Percentiles rank a stretch among this genome's conserved stretches.
phyloP scores from a whole-genome alignment of 495 filamentous ascomycete genomes.

The Niebla homalea region DNA sequence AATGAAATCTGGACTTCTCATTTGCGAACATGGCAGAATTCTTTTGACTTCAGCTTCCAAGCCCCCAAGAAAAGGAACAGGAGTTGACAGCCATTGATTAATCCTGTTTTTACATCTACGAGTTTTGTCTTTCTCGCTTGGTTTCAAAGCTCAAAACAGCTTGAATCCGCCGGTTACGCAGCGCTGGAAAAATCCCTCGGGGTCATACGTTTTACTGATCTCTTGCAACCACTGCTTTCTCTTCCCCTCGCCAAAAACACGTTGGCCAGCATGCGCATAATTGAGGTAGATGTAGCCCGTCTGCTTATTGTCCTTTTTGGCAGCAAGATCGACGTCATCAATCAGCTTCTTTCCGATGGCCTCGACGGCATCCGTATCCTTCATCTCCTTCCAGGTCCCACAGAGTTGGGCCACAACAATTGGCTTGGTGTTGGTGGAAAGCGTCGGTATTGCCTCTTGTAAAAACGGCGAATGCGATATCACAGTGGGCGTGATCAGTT shows the following conservation, averaged over 20 bases:
- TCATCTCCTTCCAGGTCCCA: too few relatives aligned
- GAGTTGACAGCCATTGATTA: too few relatives aligned
- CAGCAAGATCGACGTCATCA: constrained; percentile 18
- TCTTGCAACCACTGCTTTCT: constrained; percentile 23
- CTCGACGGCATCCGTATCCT: too few relatives aligned
- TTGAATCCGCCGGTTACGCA: constrained; percentile 33
- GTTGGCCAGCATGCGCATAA: constrained; percentile 28
- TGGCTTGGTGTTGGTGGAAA: constrained; percentile 20
- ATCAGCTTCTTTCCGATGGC: constrained; percentile 18
- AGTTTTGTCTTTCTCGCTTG: too few relatives aligned
- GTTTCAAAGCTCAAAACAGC: constrained; percentile 8
- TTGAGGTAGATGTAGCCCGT: constrained; percentile 48
- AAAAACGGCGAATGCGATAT: background rate
- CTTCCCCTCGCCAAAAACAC: constrained; percentile 26
- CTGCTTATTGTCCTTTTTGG: constrained; percentile 22
- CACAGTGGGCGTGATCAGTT: background rate
- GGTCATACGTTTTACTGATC: constrained; percentile 28
- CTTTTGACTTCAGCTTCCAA: too few relatives aligned
- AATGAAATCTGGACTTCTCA: too few relatives aligned
- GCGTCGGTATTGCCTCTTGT: background rate
- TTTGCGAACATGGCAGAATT: too few relatives aligned
- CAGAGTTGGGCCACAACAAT: constrained; percentile 20
- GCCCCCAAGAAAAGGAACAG: too few relatives aligned
- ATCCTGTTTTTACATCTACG: too few relatives aligned
- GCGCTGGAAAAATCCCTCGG: constrained; percentile 23